These are phyloP conservation scores for Asterionellopsis glacialis DNA, from an alignment of 108 stramenopile species.

Conservation along the genomic window DNA sequence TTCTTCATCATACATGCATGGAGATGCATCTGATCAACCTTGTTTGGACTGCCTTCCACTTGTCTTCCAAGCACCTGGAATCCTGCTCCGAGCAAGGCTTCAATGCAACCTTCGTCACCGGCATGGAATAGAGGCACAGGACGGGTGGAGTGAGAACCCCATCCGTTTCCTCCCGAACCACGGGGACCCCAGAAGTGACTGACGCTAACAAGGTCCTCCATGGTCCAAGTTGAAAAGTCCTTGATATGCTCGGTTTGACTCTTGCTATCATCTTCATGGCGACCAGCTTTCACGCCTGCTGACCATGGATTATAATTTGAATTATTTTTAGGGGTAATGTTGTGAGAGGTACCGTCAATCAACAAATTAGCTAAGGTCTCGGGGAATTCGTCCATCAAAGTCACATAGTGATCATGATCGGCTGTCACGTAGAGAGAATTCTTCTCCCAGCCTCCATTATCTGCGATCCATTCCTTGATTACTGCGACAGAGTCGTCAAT, in stretches of 20 bases:
- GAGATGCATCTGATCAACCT: conserved; percentile 50
- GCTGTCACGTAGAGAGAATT: conserved; percentile 61
- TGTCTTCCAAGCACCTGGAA: conserved; percentile 37
- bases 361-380: conserved; percentile 41
- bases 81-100: conserved; percentile 30
- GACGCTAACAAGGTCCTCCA: conserved; percentile 37
- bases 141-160: conserved; percentile 56
- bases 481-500: conserved; percentile 36
- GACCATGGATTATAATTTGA: conserved; percentile 41
- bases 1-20: conserved; percentile 44
- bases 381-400: conserved; percentile 41
- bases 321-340: conserved; percentile 50
- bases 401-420: conserved; percentile 62
- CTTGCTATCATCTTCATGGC: conserved; percentile 31
- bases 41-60: conserved; percentile 28
- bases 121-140: conserved; percentile 34
- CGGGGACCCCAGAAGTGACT: conserved; percentile 48
- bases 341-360: conserved; percentile 37
- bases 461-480: conserved; percentile 41
- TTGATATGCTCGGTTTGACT: conserved; percentile 34
- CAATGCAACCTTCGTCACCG: conserved; percentile 50
- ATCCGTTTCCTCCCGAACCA: conserved; percentile 57
- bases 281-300: conserved; percentile 26
- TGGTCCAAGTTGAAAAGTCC: conserved; percentile 52
- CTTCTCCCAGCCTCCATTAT: conserved; percentile 56